A percentile compares a stretch with the other conserved stretches of the same genome.
phyloP scores from a whole-genome alignment of 495 filamentous ascomycete genomes.

The Aspergillus taichungensis region DNA sequence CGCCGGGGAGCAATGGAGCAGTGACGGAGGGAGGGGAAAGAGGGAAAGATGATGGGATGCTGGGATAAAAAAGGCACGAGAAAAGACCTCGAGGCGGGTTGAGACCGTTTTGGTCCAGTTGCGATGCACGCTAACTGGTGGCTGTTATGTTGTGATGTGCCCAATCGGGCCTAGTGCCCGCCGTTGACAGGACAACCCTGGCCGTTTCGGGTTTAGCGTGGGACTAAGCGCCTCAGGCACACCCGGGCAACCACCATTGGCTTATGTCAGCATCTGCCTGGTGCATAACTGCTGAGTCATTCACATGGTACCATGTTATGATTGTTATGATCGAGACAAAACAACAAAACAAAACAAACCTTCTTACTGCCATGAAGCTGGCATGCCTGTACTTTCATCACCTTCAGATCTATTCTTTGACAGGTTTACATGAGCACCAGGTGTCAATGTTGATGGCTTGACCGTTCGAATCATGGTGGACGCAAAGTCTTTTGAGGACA shows the following conservation, averaged over 20 bases:
- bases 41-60: conserved; percentile 7
- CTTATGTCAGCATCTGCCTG: neutral
- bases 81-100: conserved; percentile 21
- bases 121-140: conserved; percentile 29
- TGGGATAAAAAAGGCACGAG: conserved; percentile 12
- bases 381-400: no score
- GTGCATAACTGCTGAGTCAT: no score
- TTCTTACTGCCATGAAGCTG: no score
- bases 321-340: no score
- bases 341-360: no score
- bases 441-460: no score
- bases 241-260: conserved; percentile 10
- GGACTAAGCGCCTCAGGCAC: conserved; percentile 6
- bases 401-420: no score
- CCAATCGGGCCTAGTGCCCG: conserved; percentile 22
- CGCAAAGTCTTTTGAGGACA: no score
- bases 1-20: neutral
- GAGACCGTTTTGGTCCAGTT: conserved; percentile 28
- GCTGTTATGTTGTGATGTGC: conserved; percentile 36
- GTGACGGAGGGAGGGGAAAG: neutral
- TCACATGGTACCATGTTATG: no score
- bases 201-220: neutral
- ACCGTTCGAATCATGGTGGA: no score
- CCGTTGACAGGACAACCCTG: conserved; percentile 36
- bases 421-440: no score